Evolutionary conservation across 208 protist genomes (phyloP).

Genomic region (Trypanosoma mega): DNA sequence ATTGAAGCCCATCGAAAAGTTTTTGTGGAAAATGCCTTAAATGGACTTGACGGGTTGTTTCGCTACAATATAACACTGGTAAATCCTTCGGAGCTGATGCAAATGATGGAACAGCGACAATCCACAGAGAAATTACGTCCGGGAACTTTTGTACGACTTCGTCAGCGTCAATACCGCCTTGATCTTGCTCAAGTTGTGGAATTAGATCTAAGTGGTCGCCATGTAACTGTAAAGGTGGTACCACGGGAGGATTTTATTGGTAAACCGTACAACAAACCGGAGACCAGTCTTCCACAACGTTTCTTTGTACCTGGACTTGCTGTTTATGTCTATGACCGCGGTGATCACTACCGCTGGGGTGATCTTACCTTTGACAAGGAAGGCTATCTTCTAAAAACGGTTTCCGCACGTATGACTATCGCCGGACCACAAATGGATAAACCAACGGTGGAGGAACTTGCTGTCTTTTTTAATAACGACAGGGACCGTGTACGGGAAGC

Average conservation of each 20-base stretch:
- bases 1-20: constrained; percentile 87
- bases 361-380: constrained; percentile 85
- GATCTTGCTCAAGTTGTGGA: constrained; percentile 82
- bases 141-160: constrained; percentile 80
- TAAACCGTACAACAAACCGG: constrained; percentile 76
- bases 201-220: constrained; percentile 50
- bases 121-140: constrained; percentile 65
- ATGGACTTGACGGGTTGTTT: constrained; percentile 84
- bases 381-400: constrained; percentile 79
- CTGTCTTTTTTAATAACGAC: constrained; percentile 84
- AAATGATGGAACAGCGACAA: constrained; percentile 85
- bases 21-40: constrained; percentile 88
- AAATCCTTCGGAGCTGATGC: constrained; percentile 82
- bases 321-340: constrained; percentile 49
- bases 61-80: constrained; percentile 86
- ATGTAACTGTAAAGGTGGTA: constrained; percentile 78
- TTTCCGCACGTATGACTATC: constrained; percentile 74
- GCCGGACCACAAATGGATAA: constrained; percentile 61
- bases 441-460: constrained; percentile 81
- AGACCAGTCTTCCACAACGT: constrained; percentile 54
- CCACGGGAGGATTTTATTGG: constrained; percentile 87
- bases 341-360: constrained; percentile 74
- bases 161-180: constrained; percentile 78
- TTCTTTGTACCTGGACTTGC: constrained; percentile 80
- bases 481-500: constrained; percentile 72